Conservation (phyloP, 179 eudicot species). For the Dionaea muscipula region DNA sequence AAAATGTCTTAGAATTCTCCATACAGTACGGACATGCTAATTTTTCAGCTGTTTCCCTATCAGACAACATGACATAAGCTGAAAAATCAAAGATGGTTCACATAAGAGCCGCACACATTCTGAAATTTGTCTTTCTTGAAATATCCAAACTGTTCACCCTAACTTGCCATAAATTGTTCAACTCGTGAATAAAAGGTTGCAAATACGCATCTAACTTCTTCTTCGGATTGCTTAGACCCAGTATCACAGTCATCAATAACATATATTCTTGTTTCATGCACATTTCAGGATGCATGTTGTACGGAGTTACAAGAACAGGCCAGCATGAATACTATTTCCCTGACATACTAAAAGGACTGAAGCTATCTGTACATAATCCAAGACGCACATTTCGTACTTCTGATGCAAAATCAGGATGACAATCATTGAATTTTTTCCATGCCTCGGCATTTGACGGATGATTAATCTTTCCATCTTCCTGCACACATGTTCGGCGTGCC, state of each 20-base stretch:
- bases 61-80: neutral
- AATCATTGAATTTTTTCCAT: too few species aligned
- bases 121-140: neutral
- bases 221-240: too few species aligned
- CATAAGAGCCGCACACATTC: neutral
- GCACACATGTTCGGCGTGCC: neutral
- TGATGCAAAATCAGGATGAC: too few species aligned
- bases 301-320: too few species aligned
- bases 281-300: too few species aligned
- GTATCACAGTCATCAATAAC: too few species aligned
- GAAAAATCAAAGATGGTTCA: neutral
- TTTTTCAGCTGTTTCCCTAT: too few species aligned
- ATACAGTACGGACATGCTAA: neutral
- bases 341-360: neutral
- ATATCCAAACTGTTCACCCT: neutral
- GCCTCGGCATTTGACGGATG: too few species aligned
- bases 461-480: constrained; percentile 1
- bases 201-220: too few species aligned
- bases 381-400: too few species aligned
- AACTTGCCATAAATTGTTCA: neutral
- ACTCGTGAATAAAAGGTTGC: too few species aligned
- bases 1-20: neutral
- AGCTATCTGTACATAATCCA: neutral
- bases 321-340: neutral
- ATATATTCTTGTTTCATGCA: too few species aligned